Evolutionary conservation across 2,329 filamentous ascomycete genomes (phyloP).

Genomic region (Arthrobotrys megalospora): DNA sequence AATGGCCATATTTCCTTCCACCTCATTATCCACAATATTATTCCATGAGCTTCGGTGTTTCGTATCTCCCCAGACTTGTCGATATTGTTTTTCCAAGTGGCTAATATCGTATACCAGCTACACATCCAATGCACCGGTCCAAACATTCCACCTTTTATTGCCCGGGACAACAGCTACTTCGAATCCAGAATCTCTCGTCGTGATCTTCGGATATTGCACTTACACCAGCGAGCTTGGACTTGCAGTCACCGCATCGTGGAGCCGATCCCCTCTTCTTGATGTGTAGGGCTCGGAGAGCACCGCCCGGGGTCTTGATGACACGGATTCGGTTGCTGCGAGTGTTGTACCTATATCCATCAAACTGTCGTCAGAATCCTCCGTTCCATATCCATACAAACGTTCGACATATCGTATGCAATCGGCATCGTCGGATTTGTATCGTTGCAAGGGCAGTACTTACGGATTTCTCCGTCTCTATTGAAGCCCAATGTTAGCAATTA

Average conservation of each 20-base stretch:
- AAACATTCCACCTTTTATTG: background rate
- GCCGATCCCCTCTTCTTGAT: slow-evolving; percentile 99
- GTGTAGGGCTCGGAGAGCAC: slow-evolving; percentile 95
- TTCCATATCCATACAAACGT: slow-evolving; percentile 50
- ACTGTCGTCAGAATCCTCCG: slow-evolving; percentile 40
- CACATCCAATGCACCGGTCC: background rate
- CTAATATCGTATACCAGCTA: background rate
- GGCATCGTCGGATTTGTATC: slow-evolving; percentile 30
- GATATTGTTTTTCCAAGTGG: background rate
- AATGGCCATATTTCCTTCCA: too few species aligned
- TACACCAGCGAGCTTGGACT: slow-evolving; percentile 97
- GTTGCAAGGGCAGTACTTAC: slow-evolving; percentile 65
- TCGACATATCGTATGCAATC: slow-evolving; percentile 5
- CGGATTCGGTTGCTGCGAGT: slow-evolving; percentile 97
- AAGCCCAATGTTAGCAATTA: slow-evolving; percentile 65
- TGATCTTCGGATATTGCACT: slow-evolving; percentile 71
- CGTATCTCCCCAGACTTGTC: background rate
- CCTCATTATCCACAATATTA: background rate
- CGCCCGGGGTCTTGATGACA: slow-evolving; percentile 95
- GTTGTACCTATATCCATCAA: slow-evolving; percentile 81
- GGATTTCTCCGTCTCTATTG: slow-evolving; percentile 72
- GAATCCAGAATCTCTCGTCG: slow-evolving; percentile 1
- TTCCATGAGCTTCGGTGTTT: background rate
- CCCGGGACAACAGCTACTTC: slow-evolving; percentile 61
- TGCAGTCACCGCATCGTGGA: slow-evolving; percentile 99